Evolutionary conservation across 257 asterid genomes (phyloP).

Genomic region (Ilex aquifolium): DNA sequence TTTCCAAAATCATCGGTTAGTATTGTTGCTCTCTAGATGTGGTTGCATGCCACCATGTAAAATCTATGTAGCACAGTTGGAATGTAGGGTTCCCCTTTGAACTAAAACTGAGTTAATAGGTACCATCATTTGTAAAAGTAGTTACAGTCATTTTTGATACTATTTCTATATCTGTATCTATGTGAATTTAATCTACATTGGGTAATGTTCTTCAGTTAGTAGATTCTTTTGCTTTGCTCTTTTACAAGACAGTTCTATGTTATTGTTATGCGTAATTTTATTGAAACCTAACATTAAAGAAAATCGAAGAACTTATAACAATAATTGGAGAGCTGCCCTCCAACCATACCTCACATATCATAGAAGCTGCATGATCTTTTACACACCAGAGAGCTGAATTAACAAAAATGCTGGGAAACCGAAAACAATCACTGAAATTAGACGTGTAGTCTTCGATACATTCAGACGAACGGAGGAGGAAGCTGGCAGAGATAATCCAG

Average conservation of each 20-base stretch:
- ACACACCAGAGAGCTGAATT: slow-evolving; percentile 17
- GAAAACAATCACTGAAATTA: slow-evolving; percentile 25
- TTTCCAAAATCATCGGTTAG: slow-evolving; percentile 27
- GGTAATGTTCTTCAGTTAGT: too few relatives aligned
- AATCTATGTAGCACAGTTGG: background rate
- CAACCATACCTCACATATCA: background rate
- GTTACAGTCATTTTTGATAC: too few relatives aligned
- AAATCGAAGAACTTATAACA: too few relatives aligned
- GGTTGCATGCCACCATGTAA: slow-evolving; percentile 5
- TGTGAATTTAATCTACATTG: too few relatives aligned
- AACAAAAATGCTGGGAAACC: slow-evolving; percentile 26
- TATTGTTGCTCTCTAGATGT: slow-evolving; percentile 25
- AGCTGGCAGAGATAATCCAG: slow-evolving; percentile 26
- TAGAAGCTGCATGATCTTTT: slow-evolving; percentile 8
- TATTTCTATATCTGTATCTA: too few relatives aligned
- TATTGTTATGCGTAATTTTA: too few relatives aligned
- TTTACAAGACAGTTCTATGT: too few relatives aligned
- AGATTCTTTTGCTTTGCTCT: too few relatives aligned
- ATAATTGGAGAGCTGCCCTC: too few relatives aligned
- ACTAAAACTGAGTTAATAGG: background rate
- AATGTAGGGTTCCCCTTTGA: slow-evolving; percentile 1
- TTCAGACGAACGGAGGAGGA: slow-evolving; percentile 33
- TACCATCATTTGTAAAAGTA: too few relatives aligned
- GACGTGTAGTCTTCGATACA: slow-evolving; percentile 9
- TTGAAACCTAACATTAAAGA: too few relatives aligned